A percentile compares a stretch with the other conserved stretches of the same genome.
Evolutionary conservation across 2,329 filamentous ascomycete species (phyloP).

Genomic region (Nemania bipapillata): DNA sequence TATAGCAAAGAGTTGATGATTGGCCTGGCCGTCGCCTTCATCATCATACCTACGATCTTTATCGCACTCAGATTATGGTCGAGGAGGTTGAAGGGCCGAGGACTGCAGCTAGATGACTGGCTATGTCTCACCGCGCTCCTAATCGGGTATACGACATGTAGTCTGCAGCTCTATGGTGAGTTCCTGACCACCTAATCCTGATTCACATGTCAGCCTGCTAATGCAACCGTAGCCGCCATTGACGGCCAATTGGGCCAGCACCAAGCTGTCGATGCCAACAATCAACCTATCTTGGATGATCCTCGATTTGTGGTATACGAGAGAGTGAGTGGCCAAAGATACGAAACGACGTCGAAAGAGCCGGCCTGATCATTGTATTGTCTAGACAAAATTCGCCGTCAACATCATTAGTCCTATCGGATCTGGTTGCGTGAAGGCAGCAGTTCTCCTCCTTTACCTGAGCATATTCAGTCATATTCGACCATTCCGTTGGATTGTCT

Average conservation of each 20-base stretch:
- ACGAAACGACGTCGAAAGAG: no score
- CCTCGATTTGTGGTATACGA: constrained; percentile 41
- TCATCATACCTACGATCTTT: constrained; percentile 37
- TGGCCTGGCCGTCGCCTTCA: constrained; percentile 37
- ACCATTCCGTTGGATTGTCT: constrained; percentile 33
- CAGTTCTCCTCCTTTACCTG: constrained; percentile 41
- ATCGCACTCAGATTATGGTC: constrained; percentile 37
- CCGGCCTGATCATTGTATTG: background rate
- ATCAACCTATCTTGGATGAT: constrained; percentile 38
- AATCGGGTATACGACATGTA: constrained; percentile 33
- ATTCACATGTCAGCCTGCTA: background rate
- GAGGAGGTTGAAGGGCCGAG: constrained; percentile 26
- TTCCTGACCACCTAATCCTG: background rate
- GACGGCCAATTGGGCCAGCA: constrained; percentile 41
- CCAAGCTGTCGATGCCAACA: constrained; percentile 33
- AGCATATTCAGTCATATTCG: constrained; percentile 35
- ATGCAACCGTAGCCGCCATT: constrained; percentile 31
- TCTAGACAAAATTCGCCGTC: constrained; percentile 43
- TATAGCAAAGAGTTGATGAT: constrained; percentile 41
- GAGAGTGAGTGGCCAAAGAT: constrained; percentile 29
- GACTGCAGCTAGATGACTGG: constrained; percentile 35
- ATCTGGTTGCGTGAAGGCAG: constrained; percentile 40
- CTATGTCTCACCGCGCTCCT: constrained; percentile 26
- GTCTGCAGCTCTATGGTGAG: constrained; percentile 35
- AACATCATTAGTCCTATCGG: constrained; percentile 40